Conservation (phyloP, 2,329 filamentous ascomycete genomes). For the Annulohypoxylon truncatum region DNA sequence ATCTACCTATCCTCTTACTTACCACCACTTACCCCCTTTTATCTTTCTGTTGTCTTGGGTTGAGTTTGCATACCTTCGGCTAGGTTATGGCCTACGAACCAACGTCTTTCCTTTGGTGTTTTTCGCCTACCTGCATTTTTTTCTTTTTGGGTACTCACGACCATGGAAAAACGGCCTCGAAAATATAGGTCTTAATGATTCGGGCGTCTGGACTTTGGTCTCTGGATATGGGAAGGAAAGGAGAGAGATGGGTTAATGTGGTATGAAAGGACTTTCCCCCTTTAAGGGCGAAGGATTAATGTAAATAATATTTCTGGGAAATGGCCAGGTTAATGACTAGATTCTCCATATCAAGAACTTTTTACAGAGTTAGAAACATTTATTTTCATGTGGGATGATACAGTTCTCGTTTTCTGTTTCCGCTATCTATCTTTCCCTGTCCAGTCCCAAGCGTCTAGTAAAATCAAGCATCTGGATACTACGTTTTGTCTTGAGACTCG, state of each 20-base stretch:
- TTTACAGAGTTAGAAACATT: neutral
- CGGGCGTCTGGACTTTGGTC: neutral
- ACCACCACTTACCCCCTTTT: neutral
- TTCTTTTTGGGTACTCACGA: neutral
- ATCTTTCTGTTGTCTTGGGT: neutral
- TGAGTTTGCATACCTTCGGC: slow-evolving; percentile 1
- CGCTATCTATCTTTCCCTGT: slow-evolving; percentile 3
- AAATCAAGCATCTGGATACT: neutral
- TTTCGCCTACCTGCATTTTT: neutral
- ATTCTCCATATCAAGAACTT: neutral
- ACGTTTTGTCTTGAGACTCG: slow-evolving; percentile 5
- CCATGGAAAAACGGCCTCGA: neutral
- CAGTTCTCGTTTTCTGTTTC: neutral
- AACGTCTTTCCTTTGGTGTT: neutral
- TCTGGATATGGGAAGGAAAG: neutral
- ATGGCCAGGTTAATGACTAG: slow-evolving; percentile 5
- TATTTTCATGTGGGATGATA: neutral
- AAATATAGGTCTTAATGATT: neutral
- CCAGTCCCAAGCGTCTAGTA: neutral
- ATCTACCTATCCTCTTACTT: too few relatives aligned
- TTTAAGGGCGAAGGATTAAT: neutral
- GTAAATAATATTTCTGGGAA: neutral
- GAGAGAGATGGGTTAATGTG: neutral
- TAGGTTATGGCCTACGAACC: neutral
- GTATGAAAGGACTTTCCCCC: neutral